Conservation (phyloP, 169 alveolate species). For the Miamiensis avidus region DNA sequence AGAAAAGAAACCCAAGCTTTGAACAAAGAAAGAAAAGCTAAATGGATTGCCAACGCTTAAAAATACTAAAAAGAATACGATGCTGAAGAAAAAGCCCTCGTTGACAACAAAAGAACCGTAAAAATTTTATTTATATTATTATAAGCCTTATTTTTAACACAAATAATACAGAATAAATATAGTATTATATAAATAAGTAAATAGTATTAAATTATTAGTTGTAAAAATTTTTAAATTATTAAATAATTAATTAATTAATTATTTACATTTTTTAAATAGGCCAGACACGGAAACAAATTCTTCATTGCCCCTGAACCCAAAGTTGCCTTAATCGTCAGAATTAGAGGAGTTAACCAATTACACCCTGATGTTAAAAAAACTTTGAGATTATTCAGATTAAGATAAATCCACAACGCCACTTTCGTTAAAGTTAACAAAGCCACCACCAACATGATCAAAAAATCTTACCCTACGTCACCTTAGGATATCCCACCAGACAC, state of each 20-base stretch:
- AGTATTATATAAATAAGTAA: background rate
- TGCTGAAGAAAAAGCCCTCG: conserved; percentile 50
- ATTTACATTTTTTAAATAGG: conserved; percentile 30
- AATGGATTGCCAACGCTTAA: conserved; percentile 61
- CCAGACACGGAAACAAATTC: conserved; percentile 80
- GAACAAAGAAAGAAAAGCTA: conserved; percentile 64
- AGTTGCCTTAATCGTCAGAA: conserved; percentile 94
- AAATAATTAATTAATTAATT: background rate
- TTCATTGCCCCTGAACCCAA: conserved; percentile 92
- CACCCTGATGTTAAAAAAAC: conserved; percentile 97
- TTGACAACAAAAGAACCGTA: conserved; percentile 64
- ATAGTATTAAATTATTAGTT: background rate
- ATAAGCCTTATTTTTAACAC: background rate
- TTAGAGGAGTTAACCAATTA: conserved; percentile 94
- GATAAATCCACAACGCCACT: conserved; percentile 98
- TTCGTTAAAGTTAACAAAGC: conserved; percentile 98
- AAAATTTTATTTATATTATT: background rate
- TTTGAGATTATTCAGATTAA: conserved; percentile 95
- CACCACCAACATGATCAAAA: conserved; percentile 96
- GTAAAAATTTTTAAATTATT: background rate
- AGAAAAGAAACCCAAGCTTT: conserved; percentile 57
- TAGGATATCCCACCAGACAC: conserved; percentile 96
- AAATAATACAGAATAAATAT: background rate
- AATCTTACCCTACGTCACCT: conserved; percentile 97
- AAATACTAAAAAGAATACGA: conserved; percentile 63